Percentiles rank a stretch among this genome's conserved stretches.
Conservation (phyloP, 2,329 filamentous ascomycete genomes). For the Neofusicoccum umdonicola region DNA sequence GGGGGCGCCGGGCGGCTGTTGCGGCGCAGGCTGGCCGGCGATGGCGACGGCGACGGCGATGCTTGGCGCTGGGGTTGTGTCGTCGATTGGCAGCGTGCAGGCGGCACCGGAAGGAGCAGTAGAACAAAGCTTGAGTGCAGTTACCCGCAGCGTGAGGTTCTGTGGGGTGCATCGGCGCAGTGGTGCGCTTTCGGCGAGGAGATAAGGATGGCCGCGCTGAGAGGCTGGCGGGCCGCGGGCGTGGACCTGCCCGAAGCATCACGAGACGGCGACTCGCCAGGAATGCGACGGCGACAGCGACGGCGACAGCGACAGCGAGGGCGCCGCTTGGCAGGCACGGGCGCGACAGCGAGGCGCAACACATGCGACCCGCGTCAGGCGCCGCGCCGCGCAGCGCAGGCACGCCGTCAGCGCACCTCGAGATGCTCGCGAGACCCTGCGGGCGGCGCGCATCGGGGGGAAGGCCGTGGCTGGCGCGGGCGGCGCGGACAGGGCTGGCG, state of each 20-base stretch:
- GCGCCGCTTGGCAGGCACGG: conserved; percentile 8
- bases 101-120: neutral
- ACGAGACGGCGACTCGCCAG: neutral
- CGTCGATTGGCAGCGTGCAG: neutral
- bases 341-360: neutral
- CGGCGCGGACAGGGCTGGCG: neutral
- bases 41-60: neutral
- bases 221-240: neutral
- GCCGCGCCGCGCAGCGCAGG: neutral
- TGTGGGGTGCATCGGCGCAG: conserved; percentile 12
- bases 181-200: neutral
- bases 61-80: neutral
- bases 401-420: too few relatives aligned
- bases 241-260: neutral
- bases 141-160: neutral
- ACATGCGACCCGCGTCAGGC: neutral
- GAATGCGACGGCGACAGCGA: neutral
- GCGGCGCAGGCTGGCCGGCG: neutral
- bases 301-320: too few relatives aligned
- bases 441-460: neutral
- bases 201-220: conserved; percentile 7
- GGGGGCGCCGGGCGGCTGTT: conserved; percentile 4
- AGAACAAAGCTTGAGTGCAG: neutral
- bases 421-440: neutral
- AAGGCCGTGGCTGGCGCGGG: neutral